phyloP scores from a whole-genome alignment of 495 filamentous ascomycete genomes.

The Cryomyces minteri region DNA sequence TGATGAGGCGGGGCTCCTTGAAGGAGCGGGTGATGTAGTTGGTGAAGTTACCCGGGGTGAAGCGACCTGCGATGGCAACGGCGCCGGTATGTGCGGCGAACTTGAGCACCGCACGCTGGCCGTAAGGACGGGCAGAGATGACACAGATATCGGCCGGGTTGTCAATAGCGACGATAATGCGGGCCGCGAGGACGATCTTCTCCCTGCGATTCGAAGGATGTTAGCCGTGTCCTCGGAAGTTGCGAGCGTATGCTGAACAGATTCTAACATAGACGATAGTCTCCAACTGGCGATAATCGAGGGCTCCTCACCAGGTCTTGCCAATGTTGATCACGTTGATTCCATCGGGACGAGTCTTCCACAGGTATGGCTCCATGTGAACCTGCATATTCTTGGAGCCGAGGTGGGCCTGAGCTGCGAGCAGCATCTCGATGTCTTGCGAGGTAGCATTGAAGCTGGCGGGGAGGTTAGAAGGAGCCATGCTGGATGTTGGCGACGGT shows the following conservation, averaged over 20 bases:
- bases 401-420: slow-evolving; percentile 89
- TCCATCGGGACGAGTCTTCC: slow-evolving; percentile 95
- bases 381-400: slow-evolving; percentile 97
- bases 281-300: neutral
- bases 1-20: slow-evolving; percentile 98
- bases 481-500: slow-evolving; percentile 31
- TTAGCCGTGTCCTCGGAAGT: neutral
- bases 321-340: slow-evolving; percentile 98
- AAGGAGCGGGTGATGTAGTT: slow-evolving; percentile 99
- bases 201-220: slow-evolving; percentile 41
- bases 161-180: slow-evolving; percentile 96
- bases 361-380: slow-evolving; percentile 99
- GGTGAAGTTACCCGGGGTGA: slow-evolving; percentile 99
- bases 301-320: slow-evolving; percentile 79
- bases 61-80: slow-evolving; percentile 94
- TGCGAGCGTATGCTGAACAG: neutral
- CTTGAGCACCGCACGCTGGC: slow-evolving; percentile 97
- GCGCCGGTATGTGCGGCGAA: slow-evolving; percentile 96
- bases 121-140: slow-evolving; percentile 97
- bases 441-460: slow-evolving; percentile 70
- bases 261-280: neutral
- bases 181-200: slow-evolving; percentile 95
- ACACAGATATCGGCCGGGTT: slow-evolving; percentile 98
- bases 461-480: slow-evolving; percentile 86
- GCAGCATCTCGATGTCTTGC: slow-evolving; percentile 96